Percentiles rank a stretch among this genome's conserved stretches.
Conservation (phyloP, 2,329 filamentous ascomycete species). For the Sphaerulina populicola region DNA sequence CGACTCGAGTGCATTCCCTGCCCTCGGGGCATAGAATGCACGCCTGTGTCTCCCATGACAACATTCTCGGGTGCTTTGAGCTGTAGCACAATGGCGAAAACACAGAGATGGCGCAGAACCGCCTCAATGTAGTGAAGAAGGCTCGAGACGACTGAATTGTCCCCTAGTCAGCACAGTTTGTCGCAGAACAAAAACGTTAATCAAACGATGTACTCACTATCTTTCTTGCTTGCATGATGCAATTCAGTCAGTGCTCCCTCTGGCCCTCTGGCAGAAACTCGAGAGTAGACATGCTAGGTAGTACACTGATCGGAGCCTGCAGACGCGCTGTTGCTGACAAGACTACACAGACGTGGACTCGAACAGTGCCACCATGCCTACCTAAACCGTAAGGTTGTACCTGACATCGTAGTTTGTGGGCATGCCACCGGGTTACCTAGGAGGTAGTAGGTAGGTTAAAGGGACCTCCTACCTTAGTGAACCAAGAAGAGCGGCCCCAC, state of each 20-base stretch:
- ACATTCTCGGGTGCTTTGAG: conserved; percentile 1
- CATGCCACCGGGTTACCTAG: too few species aligned
- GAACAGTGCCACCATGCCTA: too few species aligned
- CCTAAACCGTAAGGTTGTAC: too few species aligned
- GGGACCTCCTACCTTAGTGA: too few species aligned
- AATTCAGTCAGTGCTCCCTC: not conserved
- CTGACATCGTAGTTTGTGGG: too few species aligned
- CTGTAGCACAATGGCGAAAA: not conserved
- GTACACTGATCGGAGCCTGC: too few species aligned
- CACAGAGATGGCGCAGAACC: not conserved
- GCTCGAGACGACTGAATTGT: not conserved
- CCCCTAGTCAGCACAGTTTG: not conserved
- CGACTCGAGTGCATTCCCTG: conserved; percentile 32
- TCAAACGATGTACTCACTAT: not conserved
- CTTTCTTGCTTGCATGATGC: not conserved
- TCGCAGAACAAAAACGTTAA: conserved; percentile 3
- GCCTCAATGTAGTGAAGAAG: not conserved
- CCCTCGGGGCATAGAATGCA: conserved; percentile 25
- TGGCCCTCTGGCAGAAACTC: too few species aligned
- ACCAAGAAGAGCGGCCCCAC: too few species aligned
- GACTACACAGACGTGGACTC: too few species aligned
- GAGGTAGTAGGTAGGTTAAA: too few species aligned
- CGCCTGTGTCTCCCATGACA: not conserved
- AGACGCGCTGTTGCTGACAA: too few species aligned
- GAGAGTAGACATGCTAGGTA: too few species aligned